These are phyloP conservation scores for Pinus tabuliformis DNA, from an alignment of 75 land plant genomes.

Conservation along the genomic window DNA sequence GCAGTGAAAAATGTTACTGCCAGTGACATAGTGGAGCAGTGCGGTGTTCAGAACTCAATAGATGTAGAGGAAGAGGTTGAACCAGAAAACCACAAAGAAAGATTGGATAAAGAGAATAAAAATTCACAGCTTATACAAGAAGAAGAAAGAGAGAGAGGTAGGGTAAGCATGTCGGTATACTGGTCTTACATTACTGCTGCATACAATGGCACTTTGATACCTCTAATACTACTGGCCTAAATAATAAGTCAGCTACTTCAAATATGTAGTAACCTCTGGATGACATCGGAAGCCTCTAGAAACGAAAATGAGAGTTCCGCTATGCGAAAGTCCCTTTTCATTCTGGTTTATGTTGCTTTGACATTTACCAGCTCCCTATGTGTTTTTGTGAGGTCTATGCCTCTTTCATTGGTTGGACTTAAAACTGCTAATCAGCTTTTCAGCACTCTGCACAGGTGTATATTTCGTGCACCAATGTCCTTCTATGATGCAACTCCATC, in stretches of 20 bases:
- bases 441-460: conserved; percentile 48
- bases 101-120: neutral
- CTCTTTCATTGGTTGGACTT: conserved; percentile 50
- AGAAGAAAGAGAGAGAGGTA: conserved; percentile 73
- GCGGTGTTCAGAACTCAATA: neutral
- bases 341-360: conserved; percentile 35
- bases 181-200: conserved; percentile 56
- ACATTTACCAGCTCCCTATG: conserved; percentile 50
- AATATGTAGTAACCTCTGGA: conserved; percentile 84
- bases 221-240: conserved; percentile 62
- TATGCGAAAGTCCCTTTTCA: conserved; percentile 29
- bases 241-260: conserved; percentile 61
- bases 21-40: neutral
- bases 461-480: conserved; percentile 95
- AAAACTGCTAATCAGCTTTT: conserved; percentile 26
- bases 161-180: conserved; percentile 57
- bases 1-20: neutral
- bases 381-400: conserved; percentile 48
- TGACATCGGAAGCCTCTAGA: conserved; percentile 62
- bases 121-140: conserved; percentile 27
- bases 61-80: conserved; percentile 26
- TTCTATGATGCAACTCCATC: conserved; percentile 82
- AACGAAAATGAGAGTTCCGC: conserved; percentile 17
- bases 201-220: conserved; percentile 76
- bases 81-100: neutral